Conservation (phyloP, 2,329 filamentous ascomycete genomes). For the Calonectria fujianensis region DNA sequence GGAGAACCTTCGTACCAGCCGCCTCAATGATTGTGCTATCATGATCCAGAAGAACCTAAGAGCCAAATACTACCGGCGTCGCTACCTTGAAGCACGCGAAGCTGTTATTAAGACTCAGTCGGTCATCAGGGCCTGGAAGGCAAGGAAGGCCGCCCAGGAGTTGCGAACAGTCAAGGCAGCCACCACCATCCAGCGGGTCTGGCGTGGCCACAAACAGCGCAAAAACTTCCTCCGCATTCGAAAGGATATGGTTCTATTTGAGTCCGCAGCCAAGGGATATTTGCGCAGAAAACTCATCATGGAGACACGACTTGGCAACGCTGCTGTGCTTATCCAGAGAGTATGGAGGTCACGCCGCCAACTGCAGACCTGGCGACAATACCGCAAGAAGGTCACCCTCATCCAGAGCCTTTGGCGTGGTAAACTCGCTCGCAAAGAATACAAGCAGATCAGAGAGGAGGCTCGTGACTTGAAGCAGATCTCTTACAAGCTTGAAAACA, state of each 20-base stretch:
- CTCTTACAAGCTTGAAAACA: constrained; percentile 99
- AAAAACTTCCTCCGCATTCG: constrained; percentile 87
- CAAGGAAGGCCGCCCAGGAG: constrained; percentile 86
- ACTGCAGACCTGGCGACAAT: constrained; percentile 87
- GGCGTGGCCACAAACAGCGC: constrained; percentile 93
- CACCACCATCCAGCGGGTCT: constrained; percentile 95
- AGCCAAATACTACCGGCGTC: constrained; percentile 94
- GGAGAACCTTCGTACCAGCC: constrained; percentile 92
- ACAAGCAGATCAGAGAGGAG: constrained; percentile 95
- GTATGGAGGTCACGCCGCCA: constrained; percentile 89
- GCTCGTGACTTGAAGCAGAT: constrained; percentile 99
- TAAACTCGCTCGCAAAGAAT: constrained; percentile 84
- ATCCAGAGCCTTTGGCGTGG: constrained; percentile 96
- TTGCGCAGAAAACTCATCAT: constrained; percentile 92
- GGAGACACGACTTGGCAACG: constrained; percentile 94
- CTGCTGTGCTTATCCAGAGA: constrained; percentile 91
- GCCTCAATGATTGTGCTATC: constrained; percentile 94
- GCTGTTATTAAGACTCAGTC: constrained; percentile 89
- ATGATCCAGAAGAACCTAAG: constrained; percentile 99
- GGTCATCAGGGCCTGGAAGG: constrained; percentile 83
- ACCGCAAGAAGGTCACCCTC: constrained; percentile 91
- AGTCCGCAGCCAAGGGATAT: constrained; percentile 94
- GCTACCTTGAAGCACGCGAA: constrained; percentile 90
- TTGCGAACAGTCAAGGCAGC: constrained; percentile 89
- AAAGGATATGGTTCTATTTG: constrained; percentile 89